Base-by-base conservation (phyloP, 345 rosid species). In the Durio zibethinus region DNA sequence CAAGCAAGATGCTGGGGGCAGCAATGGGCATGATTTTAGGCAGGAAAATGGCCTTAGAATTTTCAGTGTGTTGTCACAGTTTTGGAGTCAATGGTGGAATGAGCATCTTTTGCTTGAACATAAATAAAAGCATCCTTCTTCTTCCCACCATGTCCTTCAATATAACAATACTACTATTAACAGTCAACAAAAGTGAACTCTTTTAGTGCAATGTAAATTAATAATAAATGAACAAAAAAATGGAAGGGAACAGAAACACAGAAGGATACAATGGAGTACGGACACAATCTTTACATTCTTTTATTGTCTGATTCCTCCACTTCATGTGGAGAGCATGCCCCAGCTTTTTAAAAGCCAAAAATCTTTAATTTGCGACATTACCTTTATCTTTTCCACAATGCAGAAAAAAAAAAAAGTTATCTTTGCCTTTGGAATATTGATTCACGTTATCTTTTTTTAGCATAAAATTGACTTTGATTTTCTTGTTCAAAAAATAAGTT, bases 301-400 rank as follows among this genome's bases (percentile, higher is more conserved):
- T 80, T 75, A 70, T 31, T 74, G 81, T 74, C 74, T 27, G 81
- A 84, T 79, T 74, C 80, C 73, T 66, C 77, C 74, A 76, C 82
- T 73, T 79, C 75, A 69, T 70, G 79, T 27, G 84, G 75, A 74
- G 67, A 59, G 78, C 63, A 65, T 76, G 76, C 48, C 27, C 27
- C 18, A 52, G 40, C 18, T 9, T 36, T 52, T 77, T 14, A 16
- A 36, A 64, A 23, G 38, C 36, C 16, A 77, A 77, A 74, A 72
- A 52, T 10, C 62, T 52, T 11, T 29, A 2, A 25, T 35, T 71
- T 42, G 36, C 48, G 45, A 45, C 40, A 35, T 35, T 75, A 0
- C 48, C 35, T 72, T 53, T 35, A 10, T 29, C 31, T 33, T 48
- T 73, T 35, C 66, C 20, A 66, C 50, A 40, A 18, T 15, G 67